Evolutionary conservation across 345 rosid species (phyloP), one percentile per base, ranked within the genome.

Genomic region (Camelina hispida): DNA sequence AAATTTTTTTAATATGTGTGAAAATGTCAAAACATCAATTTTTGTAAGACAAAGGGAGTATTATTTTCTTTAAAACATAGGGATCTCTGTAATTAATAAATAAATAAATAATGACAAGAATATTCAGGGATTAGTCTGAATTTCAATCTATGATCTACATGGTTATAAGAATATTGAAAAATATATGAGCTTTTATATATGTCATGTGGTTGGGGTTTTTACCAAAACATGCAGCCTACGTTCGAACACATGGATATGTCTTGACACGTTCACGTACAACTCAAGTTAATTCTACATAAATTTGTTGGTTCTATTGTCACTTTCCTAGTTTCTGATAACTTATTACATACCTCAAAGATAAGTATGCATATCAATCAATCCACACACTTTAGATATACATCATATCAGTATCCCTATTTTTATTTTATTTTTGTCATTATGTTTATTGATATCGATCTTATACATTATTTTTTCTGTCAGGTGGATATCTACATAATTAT

Each of bases 251-350:
- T 64, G 72, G 60, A 56, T 63, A 48, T 71, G 61, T 57, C 22
- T 77, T 69, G 72, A 77, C 80, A 77, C 76, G 66, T 77, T 77
- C 66, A 63, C 80, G 72, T 71, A 71, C 56, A 71, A 40, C 62
- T 58, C 28, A 76, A 48, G 48, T 52, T 74, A n/a, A 66, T 46
- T 47, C 52, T 12, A 13, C 48, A 23, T n/a, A n/a, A n/a, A 48
- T 13, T 17, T 11, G 22, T 44, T 69, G 23, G 59, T 34, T 62
- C 18, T 43, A 47, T 17, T 48, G 80, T 65, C 72, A 61, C 69
- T 76, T 56, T 71, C 76, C 20, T 71, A 71, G 46, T 57, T 71
- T 71, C 72, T 48, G 72, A 77, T 71, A 77, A 65, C 77, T 71
- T 71, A 77, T 77, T 77, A 28, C 30, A 28, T 34, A 65, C 76